Conservation (phyloP, 129 eudicot species). For the Dittrichia graveolens region DNA sequence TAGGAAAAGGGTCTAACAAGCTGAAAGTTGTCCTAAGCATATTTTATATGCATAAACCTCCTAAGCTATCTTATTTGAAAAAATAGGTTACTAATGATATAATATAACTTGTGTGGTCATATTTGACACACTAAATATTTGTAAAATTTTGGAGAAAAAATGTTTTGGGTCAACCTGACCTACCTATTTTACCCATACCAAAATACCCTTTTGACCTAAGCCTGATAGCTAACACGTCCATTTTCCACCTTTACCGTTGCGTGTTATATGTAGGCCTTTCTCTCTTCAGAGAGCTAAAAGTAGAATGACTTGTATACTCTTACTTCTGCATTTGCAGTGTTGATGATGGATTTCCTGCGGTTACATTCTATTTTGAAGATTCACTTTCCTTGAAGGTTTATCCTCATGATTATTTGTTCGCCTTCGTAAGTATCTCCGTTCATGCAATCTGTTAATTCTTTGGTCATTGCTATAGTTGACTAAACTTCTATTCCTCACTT, state of each 20-base stretch:
- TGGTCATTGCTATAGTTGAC: neutral
- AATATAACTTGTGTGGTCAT: neutral
- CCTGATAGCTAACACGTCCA: neutral
- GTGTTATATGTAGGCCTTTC: neutral
- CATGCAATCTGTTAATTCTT: conserved; percentile 15
- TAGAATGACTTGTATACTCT: conserved; percentile 23
- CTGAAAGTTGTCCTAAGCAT: neutral
- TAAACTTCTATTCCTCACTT: neutral
- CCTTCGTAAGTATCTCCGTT: conserved; percentile 61
- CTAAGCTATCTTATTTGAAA: neutral
- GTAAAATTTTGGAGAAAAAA: neutral
- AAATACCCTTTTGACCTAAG: conserved; percentile 13
- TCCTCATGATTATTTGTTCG: conserved; percentile 81
- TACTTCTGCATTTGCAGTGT: conserved; percentile 55
- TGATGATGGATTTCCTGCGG: conserved; percentile 83
- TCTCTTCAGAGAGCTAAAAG: conserved; percentile 5
- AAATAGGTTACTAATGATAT: neutral
- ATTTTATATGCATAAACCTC: neutral
- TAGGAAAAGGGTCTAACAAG: neutral
- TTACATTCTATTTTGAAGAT: conserved; percentile 68
- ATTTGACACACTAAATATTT: neutral
- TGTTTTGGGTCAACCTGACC: neutral
- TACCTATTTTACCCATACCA: conserved; percentile 1
- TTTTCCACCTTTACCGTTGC: neutral
- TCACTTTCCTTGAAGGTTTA: conserved; percentile 72